Base-by-base conservation (phyloP, 257 asterid species). In the Capsicum rhomboideum region DNA sequence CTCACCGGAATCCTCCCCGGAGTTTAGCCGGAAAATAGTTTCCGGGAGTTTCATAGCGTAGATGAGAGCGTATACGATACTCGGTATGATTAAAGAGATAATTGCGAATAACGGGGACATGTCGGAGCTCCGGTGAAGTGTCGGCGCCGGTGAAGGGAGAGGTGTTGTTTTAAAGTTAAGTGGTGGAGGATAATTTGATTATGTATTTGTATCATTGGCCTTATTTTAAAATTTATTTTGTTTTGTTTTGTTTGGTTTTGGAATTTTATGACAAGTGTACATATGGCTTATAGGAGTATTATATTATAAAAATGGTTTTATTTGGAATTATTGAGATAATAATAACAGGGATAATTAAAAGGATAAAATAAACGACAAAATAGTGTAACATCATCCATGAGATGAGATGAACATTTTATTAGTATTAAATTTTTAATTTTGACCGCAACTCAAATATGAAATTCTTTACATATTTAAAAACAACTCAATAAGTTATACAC, bases 51-150 rank as follows among this genome's bases (percentile, higher is more conserved):
- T 82, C 10, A 92, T 31, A 21, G 91, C 90, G 23, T 86, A 84
- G 83, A 91, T 90, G 88, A 90, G 54, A 77, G 89, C 89, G 84
- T 89, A 92, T 80, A 90, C 68, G 49, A 92, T 20, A 42, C 87
- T 80, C 13, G 93, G 92, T 12, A 86, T 82, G 2, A 89, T 80
- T 80, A 92, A 79, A 82, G 89, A 87, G 74, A 87, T 55, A 74
- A 85, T 2, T 78, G 91, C 89, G n/a, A 83, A 61, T 44, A 86
- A 71, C 0, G 90, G 84, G 11, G 94, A 89, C 85, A 90, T 86
- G n/a, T 64, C 74, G 79, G 91, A 80, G 85, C 42, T 26, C 29
- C 50, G 49, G 26, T 85, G 66, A 21, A 4, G 72, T 11, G n/a
- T n/a, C n/a, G n/a, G n/a, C 40, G 85, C 74, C 82, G 85, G 13